Evolutionary conservation across 2,329 filamentous ascomycete genomes (phyloP).

Genomic region (Beauveria medogensis): DNA sequence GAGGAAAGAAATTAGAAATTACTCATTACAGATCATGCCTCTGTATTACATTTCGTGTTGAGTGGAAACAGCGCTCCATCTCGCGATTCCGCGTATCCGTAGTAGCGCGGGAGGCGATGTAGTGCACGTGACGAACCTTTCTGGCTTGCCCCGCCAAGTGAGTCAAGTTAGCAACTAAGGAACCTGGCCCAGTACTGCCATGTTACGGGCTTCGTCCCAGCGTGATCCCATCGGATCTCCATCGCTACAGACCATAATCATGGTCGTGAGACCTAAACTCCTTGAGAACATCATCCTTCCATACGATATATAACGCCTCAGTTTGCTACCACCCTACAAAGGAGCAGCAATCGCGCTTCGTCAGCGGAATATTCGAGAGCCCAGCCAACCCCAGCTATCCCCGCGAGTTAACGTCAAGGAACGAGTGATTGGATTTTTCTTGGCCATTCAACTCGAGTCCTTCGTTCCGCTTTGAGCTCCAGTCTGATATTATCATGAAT

Average conservation of each 20-base stretch:
- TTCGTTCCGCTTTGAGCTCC: not conserved
- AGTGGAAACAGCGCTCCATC: not conserved
- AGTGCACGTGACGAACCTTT: slow-evolving; percentile 9
- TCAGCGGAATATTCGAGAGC: not conserved
- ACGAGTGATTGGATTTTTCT: slow-evolving; percentile 14
- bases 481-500: slow-evolving; percentile 23
- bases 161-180: slow-evolving; percentile 16
- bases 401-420: slow-evolving; percentile 14
- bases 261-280: not conserved
- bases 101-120: not conserved
- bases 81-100: not conserved
- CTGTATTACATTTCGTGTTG: not conserved
- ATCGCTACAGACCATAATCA: not conserved
- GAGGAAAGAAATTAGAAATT: too few species aligned
- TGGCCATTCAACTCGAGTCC: slow-evolving; percentile 8
- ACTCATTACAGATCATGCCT: not conserved
- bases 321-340: not conserved
- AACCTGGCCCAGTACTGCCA: slow-evolving; percentile 7
- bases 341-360: not conserved
- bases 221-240: slow-evolving; percentile 19
- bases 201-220: slow-evolving; percentile 22
- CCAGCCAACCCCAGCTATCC: not conserved
- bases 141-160: slow-evolving; percentile 12
- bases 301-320: not conserved
- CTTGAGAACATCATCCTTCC: not conserved